Percentiles rank a stretch among this genome's conserved stretches.
These are phyloP conservation scores for Chaetomiaceae sp. DNA, from an alignment of 2,329 filamentous ascomycete genomes.

Conservation along the genomic window DNA sequence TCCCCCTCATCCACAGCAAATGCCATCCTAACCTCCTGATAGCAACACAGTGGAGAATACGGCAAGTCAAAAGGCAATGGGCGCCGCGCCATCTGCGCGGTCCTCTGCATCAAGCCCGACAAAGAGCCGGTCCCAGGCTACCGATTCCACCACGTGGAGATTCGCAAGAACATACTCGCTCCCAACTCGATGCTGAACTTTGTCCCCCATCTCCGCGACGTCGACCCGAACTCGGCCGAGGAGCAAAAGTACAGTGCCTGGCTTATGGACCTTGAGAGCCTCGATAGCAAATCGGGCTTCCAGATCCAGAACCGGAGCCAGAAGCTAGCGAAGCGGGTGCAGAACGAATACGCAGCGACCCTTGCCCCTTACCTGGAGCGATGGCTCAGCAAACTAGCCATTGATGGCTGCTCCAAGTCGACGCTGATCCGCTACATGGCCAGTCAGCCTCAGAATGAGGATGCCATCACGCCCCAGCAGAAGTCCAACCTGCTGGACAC, in stretches of 20 bases:
- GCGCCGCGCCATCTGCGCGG: conserved; percentile 18
- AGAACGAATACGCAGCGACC: conserved; percentile 46
- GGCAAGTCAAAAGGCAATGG: conserved; percentile 18
- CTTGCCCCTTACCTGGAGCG: conserved; percentile 48
- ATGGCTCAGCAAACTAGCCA: conserved; percentile 45
- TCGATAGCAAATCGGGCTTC: conserved; percentile 53
- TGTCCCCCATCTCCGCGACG: conserved; percentile 52
- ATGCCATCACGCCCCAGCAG: conserved; percentile 48
- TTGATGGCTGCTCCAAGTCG: conserved; percentile 47
- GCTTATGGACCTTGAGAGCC: conserved; percentile 51
- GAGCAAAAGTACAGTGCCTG: conserved; percentile 50
- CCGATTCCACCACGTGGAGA: conserved; percentile 54
- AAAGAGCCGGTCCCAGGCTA: conserved; percentile 51
- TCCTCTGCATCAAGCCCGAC: conserved; percentile 44
- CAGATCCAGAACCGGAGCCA: conserved; percentile 47
- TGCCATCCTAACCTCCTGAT: conserved; percentile 11
- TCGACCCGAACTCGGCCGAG: conserved; percentile 45
- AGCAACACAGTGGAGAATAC: conserved; percentile 23
- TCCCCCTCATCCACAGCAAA: background rate
- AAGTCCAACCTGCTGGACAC: conserved; percentile 46
- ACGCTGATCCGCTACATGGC: conserved; percentile 50
- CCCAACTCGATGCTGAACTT: conserved; percentile 56
- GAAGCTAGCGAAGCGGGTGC: conserved; percentile 43
- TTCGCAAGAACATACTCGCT: conserved; percentile 53
- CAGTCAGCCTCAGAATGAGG: conserved; percentile 38